Conservation (phyloP, 73 alveolate genomes). For the Paramecium sexaurelia region DNA sequence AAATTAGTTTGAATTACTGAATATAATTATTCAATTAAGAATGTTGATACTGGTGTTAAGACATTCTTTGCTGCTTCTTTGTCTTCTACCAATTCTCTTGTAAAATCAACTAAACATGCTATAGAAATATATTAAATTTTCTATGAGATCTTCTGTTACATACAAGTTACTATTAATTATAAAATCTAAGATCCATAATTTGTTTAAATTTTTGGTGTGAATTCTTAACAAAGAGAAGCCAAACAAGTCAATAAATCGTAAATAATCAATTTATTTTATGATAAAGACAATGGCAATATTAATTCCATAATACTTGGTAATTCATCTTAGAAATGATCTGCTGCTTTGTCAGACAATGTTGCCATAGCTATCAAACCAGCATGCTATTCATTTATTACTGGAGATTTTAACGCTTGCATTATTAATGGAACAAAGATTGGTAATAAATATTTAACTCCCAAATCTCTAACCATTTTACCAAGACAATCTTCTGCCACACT, state of each 20-base stretch:
- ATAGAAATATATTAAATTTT: constrained; percentile 25
- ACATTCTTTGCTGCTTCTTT: constrained; percentile 39
- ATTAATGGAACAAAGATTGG: constrained; percentile 63
- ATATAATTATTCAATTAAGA: constrained; percentile 18
- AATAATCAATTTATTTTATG: constrained; percentile 4
- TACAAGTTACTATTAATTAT: constrained; percentile 19
- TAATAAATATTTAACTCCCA: constrained; percentile 43
- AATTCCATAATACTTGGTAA: constrained; percentile 25
- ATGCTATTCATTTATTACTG: constrained; percentile 43
- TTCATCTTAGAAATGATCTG: constrained; percentile 56
- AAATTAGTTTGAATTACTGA: constrained; percentile 44
- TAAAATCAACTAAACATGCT: constrained; percentile 53
- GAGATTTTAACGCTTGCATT: constrained; percentile 51
- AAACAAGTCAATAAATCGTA: constrained; percentile 44
- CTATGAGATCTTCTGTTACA: constrained; percentile 23
- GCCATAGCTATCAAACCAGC: constrained; percentile 70
- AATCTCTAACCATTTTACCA: constrained; percentile 61
- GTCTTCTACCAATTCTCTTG: constrained; percentile 53
- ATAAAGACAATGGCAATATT: background rate
- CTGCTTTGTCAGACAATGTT: constrained; percentile 42
- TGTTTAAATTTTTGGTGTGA: constrained; percentile 21
- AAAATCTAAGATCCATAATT: background rate
- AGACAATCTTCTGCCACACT: constrained; percentile 66
- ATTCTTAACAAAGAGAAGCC: constrained; percentile 34
- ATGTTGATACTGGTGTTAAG: constrained; percentile 34